Evolutionary conservation across 2,329 filamentous ascomycete species (phyloP).

Genomic region (Penicillium sp.): DNA sequence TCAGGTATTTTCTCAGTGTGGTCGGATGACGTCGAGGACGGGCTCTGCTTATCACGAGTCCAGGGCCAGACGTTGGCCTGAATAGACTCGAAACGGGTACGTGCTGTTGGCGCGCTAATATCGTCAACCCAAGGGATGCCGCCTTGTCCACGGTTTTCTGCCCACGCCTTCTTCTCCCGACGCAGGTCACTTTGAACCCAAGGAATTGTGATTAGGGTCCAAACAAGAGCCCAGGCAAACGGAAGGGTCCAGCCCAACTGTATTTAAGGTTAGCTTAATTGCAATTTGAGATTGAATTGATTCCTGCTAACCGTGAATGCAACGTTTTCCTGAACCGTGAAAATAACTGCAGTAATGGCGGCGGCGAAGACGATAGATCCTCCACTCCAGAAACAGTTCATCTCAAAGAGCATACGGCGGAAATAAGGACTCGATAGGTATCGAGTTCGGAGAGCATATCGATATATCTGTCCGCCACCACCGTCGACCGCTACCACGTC

Average conservation of each 20-base stretch:
- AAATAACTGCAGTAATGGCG: conserved; percentile 49
- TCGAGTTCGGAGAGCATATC: conserved; percentile 50
- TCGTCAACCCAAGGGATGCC: conserved; percentile 41
- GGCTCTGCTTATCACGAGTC: conserved; percentile 27
- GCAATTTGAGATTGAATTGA: not conserved
- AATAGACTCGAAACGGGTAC: conserved; percentile 39
- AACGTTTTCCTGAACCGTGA: conserved; percentile 48
- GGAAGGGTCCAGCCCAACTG: conserved; percentile 46
- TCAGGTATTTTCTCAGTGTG: conserved; percentile 7
- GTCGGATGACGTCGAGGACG: conserved; percentile 23
- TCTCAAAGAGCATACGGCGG: conserved; percentile 52
- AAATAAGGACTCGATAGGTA: conserved; percentile 57
- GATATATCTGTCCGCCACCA: conserved; percentile 55
- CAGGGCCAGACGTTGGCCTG: conserved; percentile 33
- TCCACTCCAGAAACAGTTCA: conserved; percentile 59
- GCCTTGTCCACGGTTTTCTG: conserved; percentile 32
- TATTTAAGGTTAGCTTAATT: conserved; percentile 7
- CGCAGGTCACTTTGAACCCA: conserved; percentile 48
- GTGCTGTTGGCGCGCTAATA: conserved; percentile 35
- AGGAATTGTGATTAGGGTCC: conserved; percentile 46
- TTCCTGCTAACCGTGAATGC: conserved; percentile 45
- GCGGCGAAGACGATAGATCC: conserved; percentile 50
- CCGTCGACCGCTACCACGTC: conserved; percentile 68
- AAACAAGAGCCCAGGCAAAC: conserved; percentile 43
- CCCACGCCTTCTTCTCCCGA: conserved; percentile 46